Evolutionary conservation across 345 rosid genomes (phyloP).

Genomic region (Populus euphratica): DNA sequence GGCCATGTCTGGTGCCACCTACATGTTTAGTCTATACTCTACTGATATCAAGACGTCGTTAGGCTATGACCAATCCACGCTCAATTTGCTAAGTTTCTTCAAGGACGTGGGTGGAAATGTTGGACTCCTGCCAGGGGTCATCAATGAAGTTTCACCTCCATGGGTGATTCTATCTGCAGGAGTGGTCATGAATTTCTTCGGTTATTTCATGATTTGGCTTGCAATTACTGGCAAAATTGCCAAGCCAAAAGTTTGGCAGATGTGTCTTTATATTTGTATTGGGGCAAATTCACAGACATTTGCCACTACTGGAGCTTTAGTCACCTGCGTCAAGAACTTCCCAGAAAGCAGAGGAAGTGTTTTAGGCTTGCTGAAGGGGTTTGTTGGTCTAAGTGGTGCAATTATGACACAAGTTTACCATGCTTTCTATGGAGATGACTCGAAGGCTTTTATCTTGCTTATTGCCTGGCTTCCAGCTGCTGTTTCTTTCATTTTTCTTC

Average conservation of each 20-base stretch:
- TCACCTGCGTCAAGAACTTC: conserved; percentile 21
- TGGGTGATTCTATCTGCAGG: conserved; percentile 26
- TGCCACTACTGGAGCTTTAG: conserved; percentile 24
- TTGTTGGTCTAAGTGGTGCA: conserved; percentile 28
- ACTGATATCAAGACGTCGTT: conserved; percentile 10
- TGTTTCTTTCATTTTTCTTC: conserved; percentile 14
- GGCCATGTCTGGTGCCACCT: conserved; percentile 14
- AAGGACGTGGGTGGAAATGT: conserved; percentile 20
- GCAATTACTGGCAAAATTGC: conserved; percentile 13
- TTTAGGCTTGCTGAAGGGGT: conserved; percentile 25
- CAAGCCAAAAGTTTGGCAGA: conserved; percentile 21
- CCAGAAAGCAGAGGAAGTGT: conserved; percentile 28
- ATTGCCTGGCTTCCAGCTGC: conserved; percentile 23
- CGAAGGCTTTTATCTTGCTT: conserved; percentile 17
- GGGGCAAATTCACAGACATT: conserved; percentile 17
- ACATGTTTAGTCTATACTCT: conserved; percentile 20
- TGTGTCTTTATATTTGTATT: conserved; percentile 22
- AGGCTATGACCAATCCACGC: conserved; percentile 17
- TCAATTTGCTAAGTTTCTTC: conserved; percentile 17
- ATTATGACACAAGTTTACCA: conserved; percentile 23
- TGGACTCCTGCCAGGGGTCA: conserved; percentile 13
- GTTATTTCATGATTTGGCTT: conserved; percentile 24
- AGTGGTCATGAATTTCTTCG: conserved; percentile 23
- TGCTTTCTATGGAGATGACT: conserved; percentile 17
- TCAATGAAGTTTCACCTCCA: conserved; percentile 18